phyloP scores from a whole-genome alignment of 2,329 filamentous ascomycete genomes.

The Botrytis fragariae region DNA sequence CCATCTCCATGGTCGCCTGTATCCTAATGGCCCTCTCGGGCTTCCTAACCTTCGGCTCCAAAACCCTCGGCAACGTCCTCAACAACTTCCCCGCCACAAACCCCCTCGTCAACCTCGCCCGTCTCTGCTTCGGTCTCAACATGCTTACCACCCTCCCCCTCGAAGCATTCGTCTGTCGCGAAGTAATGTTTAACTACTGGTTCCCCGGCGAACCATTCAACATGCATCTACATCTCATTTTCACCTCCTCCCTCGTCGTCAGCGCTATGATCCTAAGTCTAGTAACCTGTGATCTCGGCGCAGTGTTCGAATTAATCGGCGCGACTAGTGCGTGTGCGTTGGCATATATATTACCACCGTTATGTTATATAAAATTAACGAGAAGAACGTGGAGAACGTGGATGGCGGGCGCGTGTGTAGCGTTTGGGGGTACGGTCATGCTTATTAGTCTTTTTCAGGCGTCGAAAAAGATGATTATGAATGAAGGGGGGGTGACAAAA shows the following conservation, averaged over 20 bases:
- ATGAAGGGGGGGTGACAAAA: slow-evolving; percentile 33
- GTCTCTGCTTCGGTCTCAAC: slow-evolving; percentile 94
- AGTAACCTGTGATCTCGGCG: slow-evolving; percentile 87
- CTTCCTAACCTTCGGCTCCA: slow-evolving; percentile 89
- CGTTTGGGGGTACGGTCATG: slow-evolving; percentile 79
- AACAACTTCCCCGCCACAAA: slow-evolving; percentile 96
- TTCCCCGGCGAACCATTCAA: slow-evolving; percentile 66
- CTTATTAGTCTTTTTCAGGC: slow-evolving; percentile 73
- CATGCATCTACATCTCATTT: slow-evolving; percentile 73
- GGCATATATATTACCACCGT: slow-evolving; percentile 89
- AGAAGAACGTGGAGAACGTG: slow-evolving; percentile 72
- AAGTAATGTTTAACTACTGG: slow-evolving; percentile 89
- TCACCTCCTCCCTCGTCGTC: slow-evolving; percentile 80
- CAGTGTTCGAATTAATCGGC: slow-evolving; percentile 93
- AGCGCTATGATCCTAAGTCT: slow-evolving; percentile 74
- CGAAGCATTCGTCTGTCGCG: slow-evolving; percentile 95
- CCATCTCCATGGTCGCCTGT: slow-evolving; percentile 87
- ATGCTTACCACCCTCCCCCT: slow-evolving; percentile 97
- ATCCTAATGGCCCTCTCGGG: slow-evolving; percentile 83
- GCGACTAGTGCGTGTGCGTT: slow-evolving; percentile 91
- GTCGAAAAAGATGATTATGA: slow-evolving; percentile 58
- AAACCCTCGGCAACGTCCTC: slow-evolving; percentile 90
- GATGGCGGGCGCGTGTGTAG: slow-evolving; percentile 68
- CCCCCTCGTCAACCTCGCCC: slow-evolving; percentile 88
- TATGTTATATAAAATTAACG: slow-evolving; percentile 93